Conservation (phyloP, 805 yeast genomes). For the Suhomyces tanzawaensis region DNA sequence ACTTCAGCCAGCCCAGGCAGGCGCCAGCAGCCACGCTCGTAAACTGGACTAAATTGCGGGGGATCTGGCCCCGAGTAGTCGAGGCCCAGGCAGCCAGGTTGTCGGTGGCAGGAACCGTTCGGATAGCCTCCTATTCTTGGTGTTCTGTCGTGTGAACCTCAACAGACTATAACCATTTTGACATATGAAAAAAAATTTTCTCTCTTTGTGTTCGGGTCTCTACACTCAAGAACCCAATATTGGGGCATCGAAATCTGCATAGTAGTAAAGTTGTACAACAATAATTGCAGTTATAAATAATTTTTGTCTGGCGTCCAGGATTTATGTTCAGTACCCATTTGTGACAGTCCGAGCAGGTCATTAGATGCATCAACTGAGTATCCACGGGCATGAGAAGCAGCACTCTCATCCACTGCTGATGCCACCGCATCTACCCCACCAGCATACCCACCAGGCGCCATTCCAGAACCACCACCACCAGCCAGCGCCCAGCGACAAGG, state of each 20-base stretch:
- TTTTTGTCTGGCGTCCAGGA: too few relatives aligned
- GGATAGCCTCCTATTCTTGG: too few relatives aligned
- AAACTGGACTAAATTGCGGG: too few relatives aligned
- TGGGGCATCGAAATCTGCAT: neutral
- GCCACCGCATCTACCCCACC: neutral
- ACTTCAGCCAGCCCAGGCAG: too few relatives aligned
- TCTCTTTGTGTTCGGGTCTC: neutral
- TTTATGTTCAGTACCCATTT: too few relatives aligned
- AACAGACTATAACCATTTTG: neutral
- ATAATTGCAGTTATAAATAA: too few relatives aligned
- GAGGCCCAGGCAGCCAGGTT: too few relatives aligned
- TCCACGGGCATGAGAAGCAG: conserved; percentile 2
- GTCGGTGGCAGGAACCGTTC: too few relatives aligned
- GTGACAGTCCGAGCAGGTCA: too few relatives aligned
- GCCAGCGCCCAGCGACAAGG: neutral
- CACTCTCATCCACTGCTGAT: neutral
- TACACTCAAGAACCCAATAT: neutral
- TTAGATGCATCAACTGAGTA: conserved; percentile 3
- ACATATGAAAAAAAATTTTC: neutral
- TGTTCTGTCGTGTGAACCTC: neutral
- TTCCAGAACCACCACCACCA: neutral
- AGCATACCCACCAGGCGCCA: neutral
- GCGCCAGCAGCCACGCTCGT: too few relatives aligned
- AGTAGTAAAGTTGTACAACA: too few relatives aligned
- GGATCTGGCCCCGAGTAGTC: too few relatives aligned